Conservation (phyloP, 306 rosid genomes). For the Glycine tomentella region DNA sequence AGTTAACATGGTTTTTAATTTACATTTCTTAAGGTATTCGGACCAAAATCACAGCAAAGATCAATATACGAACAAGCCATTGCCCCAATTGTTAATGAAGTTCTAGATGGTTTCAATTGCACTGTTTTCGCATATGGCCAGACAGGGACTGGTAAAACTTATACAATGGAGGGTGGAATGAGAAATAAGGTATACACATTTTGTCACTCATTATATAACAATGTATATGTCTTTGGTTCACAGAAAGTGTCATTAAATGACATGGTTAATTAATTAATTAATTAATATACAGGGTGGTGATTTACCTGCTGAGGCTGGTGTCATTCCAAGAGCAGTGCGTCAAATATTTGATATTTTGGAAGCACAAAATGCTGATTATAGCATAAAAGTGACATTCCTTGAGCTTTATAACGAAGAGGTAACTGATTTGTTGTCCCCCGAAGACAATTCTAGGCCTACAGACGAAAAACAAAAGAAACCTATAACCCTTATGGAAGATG, state of each 20-base stretch:
- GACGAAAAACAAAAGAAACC: conserved; percentile 87
- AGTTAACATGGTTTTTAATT: background rate
- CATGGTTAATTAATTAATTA: background rate
- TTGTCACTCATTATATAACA: background rate
- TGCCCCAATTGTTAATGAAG: conserved; percentile 91
- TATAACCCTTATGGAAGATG: conserved; percentile 87
- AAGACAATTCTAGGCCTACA: conserved; percentile 65
- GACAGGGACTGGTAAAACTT: conserved; percentile 98
- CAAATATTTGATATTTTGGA: conserved; percentile 92
- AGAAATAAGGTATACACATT: conserved; percentile 73
- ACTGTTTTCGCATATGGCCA: conserved; percentile 98
- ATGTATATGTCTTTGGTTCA: conserved; percentile 7
- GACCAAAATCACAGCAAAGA: conserved; percentile 92
- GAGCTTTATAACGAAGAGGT: conserved; percentile 96
- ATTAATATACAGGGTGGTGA: conserved; percentile 70
- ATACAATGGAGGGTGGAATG: conserved; percentile 99
- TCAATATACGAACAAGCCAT: conserved; percentile 94
- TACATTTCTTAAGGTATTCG: conserved; percentile 71
- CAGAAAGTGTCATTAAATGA: background rate
- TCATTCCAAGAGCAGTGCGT: conserved; percentile 94
- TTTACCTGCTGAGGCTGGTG: conserved; percentile 91
- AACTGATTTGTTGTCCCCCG: conserved; percentile 81
- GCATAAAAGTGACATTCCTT: conserved; percentile 88
- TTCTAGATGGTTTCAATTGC: conserved; percentile 95
- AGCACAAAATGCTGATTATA: conserved; percentile 87